phyloP scores from a whole-genome alignment of 176 grass and related monocot species.

The Musa beccarii region DNA sequence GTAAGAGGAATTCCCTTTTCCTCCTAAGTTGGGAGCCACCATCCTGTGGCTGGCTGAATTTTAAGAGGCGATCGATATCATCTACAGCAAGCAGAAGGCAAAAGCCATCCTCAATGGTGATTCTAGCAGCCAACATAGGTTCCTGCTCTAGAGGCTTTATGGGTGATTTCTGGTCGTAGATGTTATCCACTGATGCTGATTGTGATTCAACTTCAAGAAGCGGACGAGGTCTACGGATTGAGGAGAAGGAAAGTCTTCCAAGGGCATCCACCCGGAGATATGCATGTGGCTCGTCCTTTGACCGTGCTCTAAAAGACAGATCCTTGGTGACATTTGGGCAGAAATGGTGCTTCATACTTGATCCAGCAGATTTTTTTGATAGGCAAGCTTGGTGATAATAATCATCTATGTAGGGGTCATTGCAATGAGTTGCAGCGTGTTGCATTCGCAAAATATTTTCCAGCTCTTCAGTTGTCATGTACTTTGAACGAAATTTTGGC shows the following conservation, averaged over 20 bases:
- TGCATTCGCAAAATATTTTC: conserved; percentile 75
- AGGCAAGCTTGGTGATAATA: conserved; percentile 87
- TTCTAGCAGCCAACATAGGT: conserved; percentile 73
- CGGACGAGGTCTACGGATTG: conserved; percentile 65
- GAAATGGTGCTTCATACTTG: conserved; percentile 61
- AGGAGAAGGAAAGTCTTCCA: conserved; percentile 73
- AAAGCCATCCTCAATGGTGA: conserved; percentile 72
- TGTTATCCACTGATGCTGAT: conserved; percentile 27
- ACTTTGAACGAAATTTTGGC: conserved; percentile 45
- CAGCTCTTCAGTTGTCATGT: conserved; percentile 66
- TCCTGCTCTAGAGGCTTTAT: conserved; percentile 70
- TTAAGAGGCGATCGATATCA: conserved; percentile 61
- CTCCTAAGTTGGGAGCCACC: conserved; percentile 53
- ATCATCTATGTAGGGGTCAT: conserved; percentile 74
- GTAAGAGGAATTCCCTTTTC: conserved; percentile 52
- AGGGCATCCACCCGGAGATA: conserved; percentile 86
- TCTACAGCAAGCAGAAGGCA: conserved; percentile 71
- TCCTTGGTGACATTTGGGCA: conserved; percentile 59
- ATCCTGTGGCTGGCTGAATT: conserved; percentile 67
- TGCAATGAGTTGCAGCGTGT: conserved; percentile 56
- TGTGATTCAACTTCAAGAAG: conserved; percentile 70
- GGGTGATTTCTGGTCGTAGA: conserved; percentile 36
- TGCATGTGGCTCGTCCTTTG: conserved; percentile 67
- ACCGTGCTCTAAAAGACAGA: conserved; percentile 34
- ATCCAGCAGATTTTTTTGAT: conserved; percentile 46